These are phyloP conservation scores for Cunninghamia lanceolata DNA, from an alignment of 75 land plant species.

Conservation along the genomic window DNA sequence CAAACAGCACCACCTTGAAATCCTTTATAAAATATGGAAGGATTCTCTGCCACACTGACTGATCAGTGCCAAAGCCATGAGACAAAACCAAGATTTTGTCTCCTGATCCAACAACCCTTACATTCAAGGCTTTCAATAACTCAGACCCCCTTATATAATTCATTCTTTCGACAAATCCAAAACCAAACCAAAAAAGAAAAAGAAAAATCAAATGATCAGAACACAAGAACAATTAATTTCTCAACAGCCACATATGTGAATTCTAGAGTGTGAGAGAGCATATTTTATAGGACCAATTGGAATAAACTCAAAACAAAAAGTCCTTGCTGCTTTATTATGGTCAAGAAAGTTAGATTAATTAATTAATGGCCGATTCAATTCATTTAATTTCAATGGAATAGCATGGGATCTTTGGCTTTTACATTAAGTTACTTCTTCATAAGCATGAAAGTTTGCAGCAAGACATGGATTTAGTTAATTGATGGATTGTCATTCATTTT, in stretches of 20 bases:
- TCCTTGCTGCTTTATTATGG: background rate
- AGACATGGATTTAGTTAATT: background rate
- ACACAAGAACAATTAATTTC: background rate
- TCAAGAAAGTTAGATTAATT: background rate
- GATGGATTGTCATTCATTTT: no score
- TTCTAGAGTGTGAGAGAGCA: background rate
- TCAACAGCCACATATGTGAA: background rate
- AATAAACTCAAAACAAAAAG: no score
- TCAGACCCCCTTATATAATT: slow-evolving; percentile 1
- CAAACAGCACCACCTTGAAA: slow-evolving; percentile 61
- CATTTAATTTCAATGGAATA: background rate
- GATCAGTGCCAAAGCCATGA: slow-evolving; percentile 84
- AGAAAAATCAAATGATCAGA: background rate
- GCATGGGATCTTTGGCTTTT: background rate
- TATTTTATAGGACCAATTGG: background rate
- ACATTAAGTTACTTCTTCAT: no score
- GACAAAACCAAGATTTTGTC: slow-evolving; percentile 48
- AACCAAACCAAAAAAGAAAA: background rate
- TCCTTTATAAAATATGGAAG: slow-evolving; percentile 42
- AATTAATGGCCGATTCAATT: no score
- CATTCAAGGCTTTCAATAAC: slow-evolving; percentile 53
- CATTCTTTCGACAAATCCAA: background rate
- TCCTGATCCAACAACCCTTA: slow-evolving; percentile 53
- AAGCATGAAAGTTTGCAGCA: background rate
- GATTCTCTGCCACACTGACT: slow-evolving; percentile 65